Percentiles rank a stretch among this genome's conserved stretches.
Evolutionary conservation across 139 green algal species (phyloP).

Genomic region (Tetraselmis chui): DNA sequence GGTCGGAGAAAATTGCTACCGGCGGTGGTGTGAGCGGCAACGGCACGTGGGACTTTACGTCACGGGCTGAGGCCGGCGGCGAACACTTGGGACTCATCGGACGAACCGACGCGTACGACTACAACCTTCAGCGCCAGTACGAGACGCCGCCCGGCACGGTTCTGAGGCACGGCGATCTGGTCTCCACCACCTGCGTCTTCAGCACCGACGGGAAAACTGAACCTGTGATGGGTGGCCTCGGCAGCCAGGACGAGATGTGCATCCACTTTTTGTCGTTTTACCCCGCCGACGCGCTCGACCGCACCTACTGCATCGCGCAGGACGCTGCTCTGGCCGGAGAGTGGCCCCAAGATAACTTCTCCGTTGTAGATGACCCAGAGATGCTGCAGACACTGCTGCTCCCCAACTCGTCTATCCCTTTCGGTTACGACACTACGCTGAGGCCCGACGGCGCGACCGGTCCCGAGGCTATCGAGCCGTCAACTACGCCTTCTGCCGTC

Average conservation of each 20-base stretch:
- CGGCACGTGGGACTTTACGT: neutral
- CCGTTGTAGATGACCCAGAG: neutral
- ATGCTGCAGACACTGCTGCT: neutral
- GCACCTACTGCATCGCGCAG: neutral
- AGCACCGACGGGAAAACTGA: neutral
- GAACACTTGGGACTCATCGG: neutral
- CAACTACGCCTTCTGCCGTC: too few species aligned
- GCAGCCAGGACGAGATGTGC: conserved; percentile 4
- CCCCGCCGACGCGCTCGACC: neutral
- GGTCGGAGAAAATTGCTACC: neutral
- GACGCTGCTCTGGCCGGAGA: neutral
- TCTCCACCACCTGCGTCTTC: conserved; percentile 1
- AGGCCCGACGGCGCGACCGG: too few species aligned
- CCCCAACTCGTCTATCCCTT: neutral
- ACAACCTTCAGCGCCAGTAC: neutral
- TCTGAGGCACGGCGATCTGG: neutral
- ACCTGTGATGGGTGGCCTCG: neutral
- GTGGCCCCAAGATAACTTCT: neutral
- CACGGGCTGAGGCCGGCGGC: neutral
- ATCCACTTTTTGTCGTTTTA: conserved; percentile 1
- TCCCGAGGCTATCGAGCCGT: too few species aligned
- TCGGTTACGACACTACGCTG: neutral
- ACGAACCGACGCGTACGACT: neutral
- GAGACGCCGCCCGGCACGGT: neutral
- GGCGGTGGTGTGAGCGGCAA: neutral